phyloP scores from a whole-genome alignment of 1,284 basidiomycete genomes.

The Heliocybe sulcata region DNA sequence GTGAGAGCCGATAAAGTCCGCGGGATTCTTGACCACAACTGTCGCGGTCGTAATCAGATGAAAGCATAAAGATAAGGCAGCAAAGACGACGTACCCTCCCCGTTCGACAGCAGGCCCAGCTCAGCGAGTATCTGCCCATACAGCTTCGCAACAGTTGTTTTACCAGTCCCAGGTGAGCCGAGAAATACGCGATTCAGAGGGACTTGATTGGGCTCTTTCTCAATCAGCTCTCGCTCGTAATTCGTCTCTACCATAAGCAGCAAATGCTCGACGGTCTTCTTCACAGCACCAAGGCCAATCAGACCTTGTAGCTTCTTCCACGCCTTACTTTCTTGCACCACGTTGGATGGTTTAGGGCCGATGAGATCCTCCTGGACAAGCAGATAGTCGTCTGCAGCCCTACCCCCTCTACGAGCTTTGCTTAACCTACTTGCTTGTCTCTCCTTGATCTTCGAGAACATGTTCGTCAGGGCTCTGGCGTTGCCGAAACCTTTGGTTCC shows the following conservation, averaged over 20 bases:
- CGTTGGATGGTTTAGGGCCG: slow-evolving; percentile 51
- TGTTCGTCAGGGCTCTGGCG: slow-evolving; percentile 48
- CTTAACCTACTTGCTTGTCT: slow-evolving; percentile 44
- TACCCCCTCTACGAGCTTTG: slow-evolving; percentile 30
- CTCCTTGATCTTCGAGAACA: slow-evolving; percentile 35
- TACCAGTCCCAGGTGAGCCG: slow-evolving; percentile 61
- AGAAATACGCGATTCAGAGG: slow-evolving; percentile 59
- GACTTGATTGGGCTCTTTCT: slow-evolving; percentile 41
- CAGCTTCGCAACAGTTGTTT: slow-evolving; percentile 58
- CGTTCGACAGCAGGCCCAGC: slow-evolving; percentile 52
- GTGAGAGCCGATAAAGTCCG: slow-evolving; percentile 50
- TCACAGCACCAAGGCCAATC: slow-evolving; percentile 49
- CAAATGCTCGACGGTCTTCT: slow-evolving; percentile 42
- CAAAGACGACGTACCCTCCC: slow-evolving; percentile 45
- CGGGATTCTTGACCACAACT: slow-evolving; percentile 61
- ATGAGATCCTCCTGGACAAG: slow-evolving; percentile 49
- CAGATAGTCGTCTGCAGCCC: slow-evolving; percentile 37
- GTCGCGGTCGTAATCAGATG: neutral
- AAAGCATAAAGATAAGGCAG: neutral
- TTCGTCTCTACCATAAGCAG: slow-evolving; percentile 41
- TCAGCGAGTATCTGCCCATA: slow-evolving; percentile 57
- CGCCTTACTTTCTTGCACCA: slow-evolving; percentile 32
- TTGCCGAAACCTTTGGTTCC: slow-evolving; percentile 56
- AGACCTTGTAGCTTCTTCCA: slow-evolving; percentile 47
- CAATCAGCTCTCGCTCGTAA: slow-evolving; percentile 49